Conservation (phyloP, 2,329 filamentous ascomycete genomes). For the Sordariomycetes sp. region DNA sequence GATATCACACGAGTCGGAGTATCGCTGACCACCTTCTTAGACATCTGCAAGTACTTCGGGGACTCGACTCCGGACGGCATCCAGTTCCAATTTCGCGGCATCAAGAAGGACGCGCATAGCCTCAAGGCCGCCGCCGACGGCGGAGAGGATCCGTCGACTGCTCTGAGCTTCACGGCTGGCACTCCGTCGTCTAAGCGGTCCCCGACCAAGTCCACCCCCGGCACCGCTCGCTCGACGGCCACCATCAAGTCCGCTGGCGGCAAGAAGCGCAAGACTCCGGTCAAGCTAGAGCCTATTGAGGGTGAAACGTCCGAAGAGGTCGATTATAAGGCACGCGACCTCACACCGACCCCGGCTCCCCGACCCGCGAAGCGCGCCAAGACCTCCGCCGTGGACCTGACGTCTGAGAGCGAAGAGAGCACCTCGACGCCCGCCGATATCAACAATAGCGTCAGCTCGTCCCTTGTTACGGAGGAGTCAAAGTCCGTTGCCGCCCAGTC, state of each 20-base stretch:
- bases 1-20: neutral
- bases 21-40: conserved; percentile 21
- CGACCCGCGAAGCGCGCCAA: neutral
- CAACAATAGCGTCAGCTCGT: neutral
- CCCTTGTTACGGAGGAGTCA: neutral
- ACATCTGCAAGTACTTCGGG: conserved; percentile 49
- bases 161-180: conserved; percentile 14
- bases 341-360: neutral
- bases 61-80: conserved; percentile 47
- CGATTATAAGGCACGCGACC: conserved; percentile 7
- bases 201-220: conserved; percentile 8
- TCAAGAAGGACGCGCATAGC: conserved; percentile 41
- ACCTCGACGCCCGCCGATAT: neutral
- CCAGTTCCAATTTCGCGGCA: conserved; percentile 47
- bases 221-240: conserved; percentile 7
- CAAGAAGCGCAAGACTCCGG: conserved; percentile 15
- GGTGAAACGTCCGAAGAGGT: conserved; percentile 15
- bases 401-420: neutral
- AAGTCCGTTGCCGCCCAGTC: neutral
- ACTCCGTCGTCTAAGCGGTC: conserved; percentile 1
- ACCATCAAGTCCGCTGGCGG: conserved; percentile 7
- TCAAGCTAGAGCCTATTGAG: conserved; percentile 8
- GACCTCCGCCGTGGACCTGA: neutral
- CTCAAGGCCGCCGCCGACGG: conserved; percentile 31
- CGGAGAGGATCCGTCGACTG: conserved; percentile 33